A percentile compares a stretch with the other conserved stretches of the same genome.
phyloP scores from a whole-genome alignment of 2,329 filamentous ascomycete species.

The Erysiphe pulchra region DNA sequence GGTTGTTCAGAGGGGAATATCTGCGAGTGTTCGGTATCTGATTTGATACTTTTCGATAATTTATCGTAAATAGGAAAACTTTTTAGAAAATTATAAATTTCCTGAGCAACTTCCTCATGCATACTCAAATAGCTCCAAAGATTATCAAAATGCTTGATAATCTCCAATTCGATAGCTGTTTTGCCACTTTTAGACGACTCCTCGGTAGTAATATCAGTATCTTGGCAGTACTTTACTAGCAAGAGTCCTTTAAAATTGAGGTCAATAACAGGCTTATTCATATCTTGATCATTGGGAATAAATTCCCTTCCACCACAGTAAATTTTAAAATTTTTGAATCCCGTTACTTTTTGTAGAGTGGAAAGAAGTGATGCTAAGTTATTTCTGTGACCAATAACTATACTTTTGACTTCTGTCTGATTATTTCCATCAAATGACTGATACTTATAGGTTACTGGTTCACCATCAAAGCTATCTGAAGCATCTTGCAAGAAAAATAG shows the following conservation, averaged over 20 bases:
- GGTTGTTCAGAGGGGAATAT: slow-evolving; percentile 44
- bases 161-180: slow-evolving; percentile 46
- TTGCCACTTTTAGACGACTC: slow-evolving; percentile 23
- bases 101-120: slow-evolving; percentile 35
- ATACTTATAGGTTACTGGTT: slow-evolving; percentile 41
- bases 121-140: slow-evolving; percentile 60
- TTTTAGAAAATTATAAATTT: slow-evolving; percentile 45
- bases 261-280: slow-evolving; percentile 39
- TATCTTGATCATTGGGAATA: slow-evolving; percentile 29
- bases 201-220: slow-evolving; percentile 17
- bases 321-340: slow-evolving; percentile 49
- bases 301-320: slow-evolving; percentile 46
- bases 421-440: slow-evolving; percentile 41
- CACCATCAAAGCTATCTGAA: slow-evolving; percentile 30
- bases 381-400: slow-evolving; percentile 44
- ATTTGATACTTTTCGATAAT: slow-evolving; percentile 31
- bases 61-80: slow-evolving; percentile 42
- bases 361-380: slow-evolving; percentile 44
- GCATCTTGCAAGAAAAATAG: slow-evolving; percentile 20
- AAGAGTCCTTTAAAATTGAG: slow-evolving; percentile 41
- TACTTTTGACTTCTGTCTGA: slow-evolving; percentile 31
- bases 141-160: slow-evolving; percentile 60
- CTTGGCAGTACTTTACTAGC: slow-evolving; percentile 33
- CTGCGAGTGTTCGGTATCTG: slow-evolving; percentile 25
- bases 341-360: slow-evolving; percentile 39